A percentile compares a stretch with the other conserved stretches of the same genome.
These are phyloP conservation scores for Arthrobotrys entomopaga DNA, from an alignment of 2,329 filamentous ascomycete genomes.

Conservation along the genomic window DNA sequence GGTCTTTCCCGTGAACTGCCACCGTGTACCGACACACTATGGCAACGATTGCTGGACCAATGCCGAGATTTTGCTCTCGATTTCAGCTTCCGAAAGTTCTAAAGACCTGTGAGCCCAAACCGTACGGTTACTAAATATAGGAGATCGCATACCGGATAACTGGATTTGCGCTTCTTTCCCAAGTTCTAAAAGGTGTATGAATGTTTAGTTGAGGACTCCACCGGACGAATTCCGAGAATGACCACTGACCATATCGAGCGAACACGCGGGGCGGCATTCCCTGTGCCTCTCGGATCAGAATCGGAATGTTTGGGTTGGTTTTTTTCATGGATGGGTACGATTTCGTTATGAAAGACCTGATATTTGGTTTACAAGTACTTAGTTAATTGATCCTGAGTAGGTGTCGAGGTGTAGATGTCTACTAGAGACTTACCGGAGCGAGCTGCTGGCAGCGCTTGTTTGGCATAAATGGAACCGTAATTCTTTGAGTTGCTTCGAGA, in stretches of 20 bases:
- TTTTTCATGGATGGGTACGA: conserved; percentile 99
- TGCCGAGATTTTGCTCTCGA: conserved; percentile 74
- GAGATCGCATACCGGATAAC: conserved; percentile 62
- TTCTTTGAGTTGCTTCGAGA: conserved; percentile 88
- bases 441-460: conserved; percentile 87
- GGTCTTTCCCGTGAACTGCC: too few species aligned
- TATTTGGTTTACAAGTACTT: not conserved
- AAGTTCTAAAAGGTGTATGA: conserved; percentile 66
- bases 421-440: conserved; percentile 73
- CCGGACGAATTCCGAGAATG: not conserved
- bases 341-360: conserved; percentile 85
- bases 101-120: conserved; percentile 63
- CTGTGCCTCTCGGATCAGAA: conserved; percentile 90
- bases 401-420: not conserved
- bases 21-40: not conserved
- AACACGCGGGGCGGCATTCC: conserved; percentile 87
- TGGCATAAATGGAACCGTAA: conserved; percentile 98
- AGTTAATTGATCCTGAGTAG: not conserved
- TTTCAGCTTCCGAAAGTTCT: conserved; percentile 76
- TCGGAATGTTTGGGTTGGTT: conserved; percentile 92
- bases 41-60: conserved; percentile 64
- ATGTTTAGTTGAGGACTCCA: not conserved
- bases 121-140: not conserved
- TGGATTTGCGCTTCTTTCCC: conserved; percentile 75
- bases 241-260: conserved; percentile 83